Evolutionary conservation across 2,329 filamentous ascomycete species (phyloP).

Genomic region (Dryadomyces quercivorus): DNA sequence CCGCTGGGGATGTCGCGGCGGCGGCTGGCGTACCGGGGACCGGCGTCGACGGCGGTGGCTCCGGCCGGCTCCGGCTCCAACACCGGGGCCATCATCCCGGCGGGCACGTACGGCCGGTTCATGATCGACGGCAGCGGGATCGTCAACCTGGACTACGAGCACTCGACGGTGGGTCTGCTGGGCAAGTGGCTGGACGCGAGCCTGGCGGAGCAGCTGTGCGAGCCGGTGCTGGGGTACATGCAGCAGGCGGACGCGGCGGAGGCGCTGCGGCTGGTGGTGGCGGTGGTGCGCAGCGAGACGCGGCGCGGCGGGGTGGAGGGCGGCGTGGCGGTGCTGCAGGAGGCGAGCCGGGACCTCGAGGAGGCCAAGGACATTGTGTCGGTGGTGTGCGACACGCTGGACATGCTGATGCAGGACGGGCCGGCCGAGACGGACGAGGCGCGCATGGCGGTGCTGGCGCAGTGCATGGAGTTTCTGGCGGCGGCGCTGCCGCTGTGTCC

Average conservation of each 20-base stretch:
- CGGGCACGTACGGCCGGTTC: constrained; percentile 57
- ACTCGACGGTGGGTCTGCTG: constrained; percentile 70
- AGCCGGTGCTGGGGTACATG: constrained; percentile 38
- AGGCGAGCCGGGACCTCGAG: constrained; percentile 41
- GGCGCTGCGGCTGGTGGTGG: constrained; percentile 60
- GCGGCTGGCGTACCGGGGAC: constrained; percentile 29
- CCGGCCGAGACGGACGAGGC: constrained; percentile 44
- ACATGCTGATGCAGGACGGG: constrained; percentile 51
- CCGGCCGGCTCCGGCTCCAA: no score
- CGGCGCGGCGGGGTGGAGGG: constrained; percentile 19
- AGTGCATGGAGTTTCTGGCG: constrained; percentile 71
- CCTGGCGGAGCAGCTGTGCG: constrained; percentile 41
- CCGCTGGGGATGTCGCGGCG: constrained; percentile 31
- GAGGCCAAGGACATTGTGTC: constrained; percentile 64
- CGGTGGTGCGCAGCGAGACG: constrained; percentile 46
- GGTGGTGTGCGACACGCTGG: constrained; percentile 75
- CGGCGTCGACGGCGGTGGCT: not conserved
- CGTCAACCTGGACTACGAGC: constrained; percentile 64
- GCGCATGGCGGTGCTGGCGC: constrained; percentile 51
- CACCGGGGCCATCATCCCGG: constrained; percentile 45
- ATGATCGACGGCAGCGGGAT: constrained; percentile 67
- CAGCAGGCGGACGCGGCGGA: constrained; percentile 55
- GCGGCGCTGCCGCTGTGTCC: constrained; percentile 63
- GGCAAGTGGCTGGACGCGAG: constrained; percentile 64
- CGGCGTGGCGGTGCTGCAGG: constrained; percentile 39